Evolutionary conservation across 2,329 filamentous ascomycete species (phyloP).

Genomic region (Penicillium sp.): DNA sequence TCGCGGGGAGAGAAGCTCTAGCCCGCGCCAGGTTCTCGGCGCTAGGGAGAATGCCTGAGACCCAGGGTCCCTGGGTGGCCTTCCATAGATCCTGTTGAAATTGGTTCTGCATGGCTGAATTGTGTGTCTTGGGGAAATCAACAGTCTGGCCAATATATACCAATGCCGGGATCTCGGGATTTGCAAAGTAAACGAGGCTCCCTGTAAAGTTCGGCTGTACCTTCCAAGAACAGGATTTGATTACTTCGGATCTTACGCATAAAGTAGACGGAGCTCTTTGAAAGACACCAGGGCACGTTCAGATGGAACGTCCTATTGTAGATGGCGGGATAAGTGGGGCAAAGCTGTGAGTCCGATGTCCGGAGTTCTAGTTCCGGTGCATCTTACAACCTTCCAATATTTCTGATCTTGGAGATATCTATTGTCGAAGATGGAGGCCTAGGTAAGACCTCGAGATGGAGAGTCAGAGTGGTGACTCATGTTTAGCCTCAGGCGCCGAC

Average conservation of each 20-base stretch:
- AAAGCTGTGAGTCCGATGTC: background rate
- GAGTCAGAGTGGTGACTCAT: background rate
- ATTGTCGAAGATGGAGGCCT: background rate
- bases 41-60: slow-evolving; percentile 27
- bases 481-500: background rate
- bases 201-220: slow-evolving; percentile 12
- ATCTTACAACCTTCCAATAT: background rate
- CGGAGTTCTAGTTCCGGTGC: background rate
- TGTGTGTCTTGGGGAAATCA: background rate
- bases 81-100: slow-evolving; percentile 27
- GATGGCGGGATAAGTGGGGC: background rate
- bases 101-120: slow-evolving; percentile 12
- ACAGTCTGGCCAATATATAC: slow-evolving; percentile 4
- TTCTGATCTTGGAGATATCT: background rate
- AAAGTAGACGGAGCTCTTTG: background rate
- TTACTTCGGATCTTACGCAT: background rate
- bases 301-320: background rate
- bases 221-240: slow-evolving; percentile 5
- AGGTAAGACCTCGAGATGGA: background rate
- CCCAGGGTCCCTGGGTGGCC: slow-evolving; percentile 23
- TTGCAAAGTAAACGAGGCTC: slow-evolving; percentile 1
- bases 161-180: slow-evolving; percentile 14
- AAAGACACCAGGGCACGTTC: background rate
- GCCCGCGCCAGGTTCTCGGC: slow-evolving; percentile 24
- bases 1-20: slow-evolving; percentile 26